Evolutionary conservation across 495 filamentous ascomycete species (phyloP).

Genomic region (Talaromyces proteolyticus): DNA sequence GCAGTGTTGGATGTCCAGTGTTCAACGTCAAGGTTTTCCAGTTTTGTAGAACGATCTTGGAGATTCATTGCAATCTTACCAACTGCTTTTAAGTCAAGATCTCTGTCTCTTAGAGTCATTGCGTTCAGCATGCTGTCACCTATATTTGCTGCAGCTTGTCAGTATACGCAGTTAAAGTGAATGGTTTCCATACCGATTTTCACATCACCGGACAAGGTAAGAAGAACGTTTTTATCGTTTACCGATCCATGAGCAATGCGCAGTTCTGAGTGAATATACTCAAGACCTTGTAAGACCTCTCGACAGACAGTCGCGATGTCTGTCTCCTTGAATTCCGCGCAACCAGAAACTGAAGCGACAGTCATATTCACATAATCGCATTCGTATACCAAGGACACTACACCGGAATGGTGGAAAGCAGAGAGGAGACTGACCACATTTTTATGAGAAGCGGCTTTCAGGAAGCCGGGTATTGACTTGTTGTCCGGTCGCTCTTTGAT

Average conservation of each 20-base stretch:
- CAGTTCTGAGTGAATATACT: conserved; percentile 8
- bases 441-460: not conserved
- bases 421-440: not conserved
- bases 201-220: conserved; percentile 3
- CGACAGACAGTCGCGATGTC: conserved; percentile 11
- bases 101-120: too few relatives aligned
- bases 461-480: too few relatives aligned
- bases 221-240: conserved; percentile 4
- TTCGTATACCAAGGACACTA: too few relatives aligned
- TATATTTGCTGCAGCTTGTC: conserved; percentile 10
- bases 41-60: too few relatives aligned
- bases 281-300: conserved; percentile 7
- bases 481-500: too few relatives aligned
- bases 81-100: too few relatives aligned
- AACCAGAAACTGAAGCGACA: not conserved
- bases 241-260: conserved; percentile 6
- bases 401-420: not conserved
- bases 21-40: too few relatives aligned
- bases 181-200: conserved; percentile 9
- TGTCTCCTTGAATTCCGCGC: conserved; percentile 6
- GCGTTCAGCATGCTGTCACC: conserved; percentile 9
- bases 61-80: too few relatives aligned
- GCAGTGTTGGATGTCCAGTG: too few relatives aligned
- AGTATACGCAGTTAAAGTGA: not conserved
- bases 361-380: not conserved